Conservation (phyloP, 371 early-diverging fungal genomes). For the Apophysomyces trapeziformis region DNA sequence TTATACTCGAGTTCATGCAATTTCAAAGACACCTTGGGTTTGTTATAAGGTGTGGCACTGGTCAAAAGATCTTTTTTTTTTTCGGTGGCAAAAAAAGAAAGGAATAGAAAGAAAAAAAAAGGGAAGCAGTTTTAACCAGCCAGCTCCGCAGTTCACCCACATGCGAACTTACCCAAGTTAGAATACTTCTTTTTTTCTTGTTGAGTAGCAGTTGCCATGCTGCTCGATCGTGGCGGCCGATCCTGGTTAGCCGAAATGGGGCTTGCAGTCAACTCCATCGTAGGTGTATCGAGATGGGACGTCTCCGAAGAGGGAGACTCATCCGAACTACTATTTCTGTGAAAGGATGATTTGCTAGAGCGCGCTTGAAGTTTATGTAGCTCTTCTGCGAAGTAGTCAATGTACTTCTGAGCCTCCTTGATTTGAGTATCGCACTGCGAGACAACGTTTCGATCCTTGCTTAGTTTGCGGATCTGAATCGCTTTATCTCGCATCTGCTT, state of each 20-base stretch:
- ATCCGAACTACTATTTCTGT: constrained; percentile 22
- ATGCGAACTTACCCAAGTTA: constrained; percentile 39
- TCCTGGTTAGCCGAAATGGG: neutral
- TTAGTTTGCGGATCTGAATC: constrained; percentile 64
- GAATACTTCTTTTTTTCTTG: constrained; percentile 39
- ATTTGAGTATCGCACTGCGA: constrained; percentile 83
- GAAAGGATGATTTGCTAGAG: constrained; percentile 19
- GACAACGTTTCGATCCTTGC: constrained; percentile 68
- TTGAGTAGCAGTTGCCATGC: constrained; percentile 19
- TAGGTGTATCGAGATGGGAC: constrained; percentile 11
- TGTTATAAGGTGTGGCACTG: constrained; percentile 76
- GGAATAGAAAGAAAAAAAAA: neutral
- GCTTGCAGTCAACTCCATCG: neutral
- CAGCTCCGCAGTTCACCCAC: constrained; percentile 12
- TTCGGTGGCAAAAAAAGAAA: no score
- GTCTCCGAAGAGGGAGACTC: constrained; percentile 12
- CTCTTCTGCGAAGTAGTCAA: constrained; percentile 81
- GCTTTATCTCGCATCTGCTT: constrained; percentile 72
- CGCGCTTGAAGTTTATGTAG: constrained; percentile 60
- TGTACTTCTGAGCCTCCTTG: constrained; percentile 78
- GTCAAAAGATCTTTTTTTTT: constrained; percentile 64
- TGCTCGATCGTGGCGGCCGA: constrained; percentile 32
- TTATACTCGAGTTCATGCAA: constrained; percentile 86
- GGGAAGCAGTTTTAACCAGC: constrained; percentile 2
- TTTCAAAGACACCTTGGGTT: constrained; percentile 86